Evolutionary conservation across 139 green algal genomes (phyloP).

Genomic region (Closterium sp.): DNA sequence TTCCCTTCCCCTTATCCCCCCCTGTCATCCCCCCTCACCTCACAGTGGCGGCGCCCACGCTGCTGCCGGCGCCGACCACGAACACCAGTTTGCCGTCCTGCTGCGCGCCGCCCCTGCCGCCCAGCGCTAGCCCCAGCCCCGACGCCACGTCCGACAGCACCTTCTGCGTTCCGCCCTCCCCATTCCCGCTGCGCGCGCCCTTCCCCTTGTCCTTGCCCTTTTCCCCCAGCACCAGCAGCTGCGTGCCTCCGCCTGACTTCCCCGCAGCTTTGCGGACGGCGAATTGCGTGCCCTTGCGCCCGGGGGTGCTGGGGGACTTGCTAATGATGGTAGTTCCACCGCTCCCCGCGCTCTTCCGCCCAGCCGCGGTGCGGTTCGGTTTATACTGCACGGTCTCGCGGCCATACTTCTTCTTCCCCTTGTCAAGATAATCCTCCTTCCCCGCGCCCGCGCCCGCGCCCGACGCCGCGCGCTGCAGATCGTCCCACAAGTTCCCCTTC

Average conservation of each 20-base stretch:
- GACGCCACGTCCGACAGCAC: not conserved
- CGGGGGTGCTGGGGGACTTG: not conserved
- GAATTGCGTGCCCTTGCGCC: not conserved
- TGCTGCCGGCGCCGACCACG: not conserved
- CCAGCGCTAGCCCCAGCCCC: not conserved
- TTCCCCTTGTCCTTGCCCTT: not conserved
- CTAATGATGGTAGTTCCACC: not conserved
- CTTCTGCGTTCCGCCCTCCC: not conserved
- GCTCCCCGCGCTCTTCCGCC: not conserved
- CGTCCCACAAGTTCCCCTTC: not conserved
- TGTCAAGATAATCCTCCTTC: not conserved
- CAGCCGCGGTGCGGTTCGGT: not conserved
- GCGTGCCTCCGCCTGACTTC: not conserved
- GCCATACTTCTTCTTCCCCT: not conserved
- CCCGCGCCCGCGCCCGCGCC: too few species aligned
- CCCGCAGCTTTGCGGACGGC: not conserved
- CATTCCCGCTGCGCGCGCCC: not conserved
- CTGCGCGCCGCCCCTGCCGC: not conserved
- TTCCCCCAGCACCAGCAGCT: not conserved
- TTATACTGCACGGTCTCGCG: not conserved
- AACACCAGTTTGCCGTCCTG: not conserved
- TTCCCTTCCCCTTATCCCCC: not conserved
- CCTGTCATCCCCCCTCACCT: not conserved
- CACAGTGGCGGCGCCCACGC: not conserved
- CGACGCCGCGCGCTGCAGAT: not conserved